Evolutionary conservation across 2,329 filamentous ascomycete species (phyloP).

Genomic region (Annulohypoxylon truncatum): DNA sequence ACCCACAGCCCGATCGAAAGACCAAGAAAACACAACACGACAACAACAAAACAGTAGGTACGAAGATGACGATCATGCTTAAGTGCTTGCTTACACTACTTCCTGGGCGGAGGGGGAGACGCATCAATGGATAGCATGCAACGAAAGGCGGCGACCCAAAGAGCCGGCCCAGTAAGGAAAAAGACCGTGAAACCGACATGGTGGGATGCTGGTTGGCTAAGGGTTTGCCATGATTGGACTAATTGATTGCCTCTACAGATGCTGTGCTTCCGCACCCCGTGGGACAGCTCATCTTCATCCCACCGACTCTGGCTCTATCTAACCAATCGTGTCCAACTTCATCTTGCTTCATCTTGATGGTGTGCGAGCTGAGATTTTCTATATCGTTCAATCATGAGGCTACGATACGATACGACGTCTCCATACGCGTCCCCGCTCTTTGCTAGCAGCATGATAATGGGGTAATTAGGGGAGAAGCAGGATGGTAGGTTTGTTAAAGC

Average conservation of each 20-base stretch:
- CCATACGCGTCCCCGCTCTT: conserved; percentile 15
- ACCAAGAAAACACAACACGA: conserved; percentile 21
- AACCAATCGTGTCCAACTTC: conserved; percentile 32
- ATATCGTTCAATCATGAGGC: conserved; percentile 29
- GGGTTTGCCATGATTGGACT: conserved; percentile 35
- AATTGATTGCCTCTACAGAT: conserved; percentile 39
- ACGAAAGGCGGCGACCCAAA: conserved; percentile 35
- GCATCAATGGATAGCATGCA: conserved; percentile 21
- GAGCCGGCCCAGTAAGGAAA: conserved; percentile 34
- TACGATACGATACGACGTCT: conserved; percentile 8
- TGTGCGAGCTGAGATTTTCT: conserved; percentile 25
- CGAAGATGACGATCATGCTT: conserved; percentile 12
- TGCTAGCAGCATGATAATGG: background rate
- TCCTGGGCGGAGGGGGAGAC: conserved; percentile 4
- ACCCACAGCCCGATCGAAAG: conserved; percentile 20
- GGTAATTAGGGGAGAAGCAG: background rate
- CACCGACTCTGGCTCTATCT: conserved; percentile 31
- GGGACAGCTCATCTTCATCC: conserved; percentile 40
- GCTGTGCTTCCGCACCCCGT: conserved; percentile 39
- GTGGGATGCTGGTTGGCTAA: conserved; percentile 34
- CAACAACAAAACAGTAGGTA: conserved; percentile 7
- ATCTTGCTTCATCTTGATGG: conserved; percentile 38
- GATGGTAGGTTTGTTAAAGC: background rate
- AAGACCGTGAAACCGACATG: conserved; percentile 35
- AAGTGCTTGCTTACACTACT: conserved; percentile 10